Percentiles rank a stretch among this genome's conserved stretches.
These are phyloP conservation scores for Chromera velia DNA, from an alignment of 73 alveolate species.

Conservation along the genomic window DNA sequence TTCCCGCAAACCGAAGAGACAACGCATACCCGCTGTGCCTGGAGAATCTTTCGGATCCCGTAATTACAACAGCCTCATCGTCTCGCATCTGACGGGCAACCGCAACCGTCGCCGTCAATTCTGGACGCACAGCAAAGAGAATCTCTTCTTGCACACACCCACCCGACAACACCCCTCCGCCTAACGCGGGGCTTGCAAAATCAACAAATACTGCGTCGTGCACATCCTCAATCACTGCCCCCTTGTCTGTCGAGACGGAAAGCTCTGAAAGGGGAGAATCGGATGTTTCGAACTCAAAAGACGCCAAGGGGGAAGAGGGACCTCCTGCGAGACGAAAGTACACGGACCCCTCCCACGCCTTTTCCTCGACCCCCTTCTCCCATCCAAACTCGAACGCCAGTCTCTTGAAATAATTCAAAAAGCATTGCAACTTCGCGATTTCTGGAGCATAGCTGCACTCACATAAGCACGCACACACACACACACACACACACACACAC, in stretches of 20 bases:
- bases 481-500: too few species aligned
- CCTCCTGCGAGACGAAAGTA: too few species aligned
- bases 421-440: conserved; percentile 7
- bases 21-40: conserved; percentile 63
- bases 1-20: conserved; percentile 52
- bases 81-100: conserved; percentile 68
- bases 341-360: too few species aligned
- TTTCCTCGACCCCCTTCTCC: too few species aligned
- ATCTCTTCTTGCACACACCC: conserved; percentile 92
- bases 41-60: conserved; percentile 64
- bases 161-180: conserved; percentile 78
- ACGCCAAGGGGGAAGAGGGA: too few species aligned
- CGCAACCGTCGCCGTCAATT: conserved; percentile 57
- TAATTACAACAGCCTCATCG: conserved; percentile 74
- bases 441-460: too few species aligned
- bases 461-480: too few species aligned
- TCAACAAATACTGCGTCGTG: conserved; percentile 58
- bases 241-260: too few species aligned
- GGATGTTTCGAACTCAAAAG: too few species aligned
- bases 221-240: conserved; percentile 58
- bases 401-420: conserved; percentile 6
- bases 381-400: too few species aligned
- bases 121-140: conserved; percentile 70
- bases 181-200: conserved; percentile 83
- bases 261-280: too few species aligned